Base-by-base conservation (phyloP, 805 yeast species). In the Candida argentea region DNA sequence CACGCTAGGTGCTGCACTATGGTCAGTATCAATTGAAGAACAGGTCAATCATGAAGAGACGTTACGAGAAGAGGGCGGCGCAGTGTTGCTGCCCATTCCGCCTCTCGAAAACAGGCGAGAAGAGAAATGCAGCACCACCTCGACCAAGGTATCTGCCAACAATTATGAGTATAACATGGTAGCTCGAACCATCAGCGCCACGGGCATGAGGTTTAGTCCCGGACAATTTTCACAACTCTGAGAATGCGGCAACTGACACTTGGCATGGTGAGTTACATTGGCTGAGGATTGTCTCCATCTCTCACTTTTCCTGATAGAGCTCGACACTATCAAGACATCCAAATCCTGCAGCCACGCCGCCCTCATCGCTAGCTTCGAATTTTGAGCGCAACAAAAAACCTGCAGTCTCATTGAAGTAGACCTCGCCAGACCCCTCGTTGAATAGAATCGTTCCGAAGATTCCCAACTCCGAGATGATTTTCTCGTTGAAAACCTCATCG, bases 271-370 rank as follows among this genome's bases (percentile, higher is more conserved):
- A n/a, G n/a, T n/a, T n/a, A n/a, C n/a, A n/a, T n/a, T n/a, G n/a
- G n/a, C n/a, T n/a, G n/a, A n/a, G n/a, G n/a, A n/a, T n/a, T n/a
- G n/a, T n/a, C 15, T 6, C 10, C 12, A 19, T 21, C n/a, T n/a
- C n/a, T n/a, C n/a, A n/a, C n/a, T n/a, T n/a, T n/a, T n/a, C n/a
- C 27, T 46, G 56, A 34, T 67, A 63, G 23, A 84, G 57, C 35
- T 75, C 72, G 20, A 86, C 65, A 45, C 86, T 81, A 53, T 91
- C 98, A 22, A 91, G 83, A 53, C 96, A 86, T 5, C 97, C 99
- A 55, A 83, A 89, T 1, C 99, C 99, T 10, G 98, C 98, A 14
- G 97, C 97, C 19, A 91, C 96, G 22, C 99, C 99, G 21, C 98
- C 98, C 60, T 91, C 99, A 53, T 91, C 77, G 30, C 94, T 80